Base-by-base conservation (phyloP, 2,329 filamentous ascomycete genomes). In the Aureobasidium sp. region DNA sequence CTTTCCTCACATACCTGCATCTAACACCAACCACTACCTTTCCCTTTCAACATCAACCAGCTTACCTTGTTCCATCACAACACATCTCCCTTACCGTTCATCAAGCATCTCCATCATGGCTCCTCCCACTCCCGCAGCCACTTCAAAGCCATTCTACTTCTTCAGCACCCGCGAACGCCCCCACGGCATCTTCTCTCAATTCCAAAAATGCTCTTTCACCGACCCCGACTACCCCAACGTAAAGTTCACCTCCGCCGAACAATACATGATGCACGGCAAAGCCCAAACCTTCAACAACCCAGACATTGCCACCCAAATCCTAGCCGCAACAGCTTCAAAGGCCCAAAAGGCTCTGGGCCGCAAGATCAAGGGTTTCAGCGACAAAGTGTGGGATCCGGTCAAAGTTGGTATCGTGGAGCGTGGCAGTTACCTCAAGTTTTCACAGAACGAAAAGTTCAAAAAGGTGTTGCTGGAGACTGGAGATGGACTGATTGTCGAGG, bases 171-270 rank as follows among this genome's bases (percentile, higher is more conserved):
- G 75, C 15, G 77, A 83, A 62, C 66, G 72, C 0, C 69, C 72
- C 2, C 74, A 79, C 35, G 83, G 82, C 44, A 85, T 79, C 72
- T 76, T 88, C n/a, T 84, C 80, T 0, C 85, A 88, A 72, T 88
- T 84, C 84, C 85, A 82, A 68, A 35, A 29, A 27, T 22, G n/a
- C 39, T 12, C 24, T 35, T 53, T 61, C 48, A 39, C 29, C 22
- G 58, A 61, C 35, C 48, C 48, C 1, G 35, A 35, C 5, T 29
- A 44, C 19, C 27, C 44, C 1, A 14, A 35, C 29, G 9, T 53
- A 37, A 31, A 17, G 11, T 61, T 61, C 58, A 31, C 31, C 31
- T 29, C 24, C 31, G 52, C 52, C 7, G 60, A 62, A 42, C 50
- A 62, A 24, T 62, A 62, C 50, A 62, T 62, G 60, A 56, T 57